Percentiles rank a stretch among this genome's conserved stretches.
These are phyloP conservation scores for Vaccinium myrtillus DNA, from an alignment of 148 eudicot genomes.

Conservation along the genomic window DNA sequence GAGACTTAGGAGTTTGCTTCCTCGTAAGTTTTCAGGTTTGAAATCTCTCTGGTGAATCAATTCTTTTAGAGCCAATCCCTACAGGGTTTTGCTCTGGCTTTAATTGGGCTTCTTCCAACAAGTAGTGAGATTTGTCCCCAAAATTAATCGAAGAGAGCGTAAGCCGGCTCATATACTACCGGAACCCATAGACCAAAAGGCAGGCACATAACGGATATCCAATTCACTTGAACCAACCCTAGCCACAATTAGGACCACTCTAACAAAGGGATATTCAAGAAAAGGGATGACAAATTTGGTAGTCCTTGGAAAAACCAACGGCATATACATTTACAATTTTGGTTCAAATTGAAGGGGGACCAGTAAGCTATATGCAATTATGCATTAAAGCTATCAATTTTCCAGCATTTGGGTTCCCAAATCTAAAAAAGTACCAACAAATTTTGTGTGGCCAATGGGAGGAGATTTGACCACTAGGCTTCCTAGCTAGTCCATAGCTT, in stretches of 20 bases:
- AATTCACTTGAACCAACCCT: neutral
- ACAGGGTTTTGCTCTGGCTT: too few relatives aligned
- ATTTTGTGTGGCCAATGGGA: constrained; percentile 6
- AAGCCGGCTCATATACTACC: too few relatives aligned
- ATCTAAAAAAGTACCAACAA: neutral
- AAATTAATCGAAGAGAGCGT: too few relatives aligned
- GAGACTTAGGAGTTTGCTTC: too few relatives aligned
- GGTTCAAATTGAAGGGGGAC: neutral
- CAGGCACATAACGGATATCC: neutral
- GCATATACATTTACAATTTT: neutral
- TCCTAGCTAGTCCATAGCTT: neutral
- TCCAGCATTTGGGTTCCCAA: neutral
- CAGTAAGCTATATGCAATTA: neutral
- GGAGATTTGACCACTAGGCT: neutral
- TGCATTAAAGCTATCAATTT: neutral
- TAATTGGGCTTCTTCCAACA: too few relatives aligned
- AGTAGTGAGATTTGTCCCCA: too few relatives aligned
- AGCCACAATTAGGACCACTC: neutral
- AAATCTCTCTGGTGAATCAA: too few relatives aligned
- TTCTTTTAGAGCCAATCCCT: too few relatives aligned
- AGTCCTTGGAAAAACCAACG: neutral
- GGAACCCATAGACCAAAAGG: neutral
- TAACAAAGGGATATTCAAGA: neutral
- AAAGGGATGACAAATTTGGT: neutral
- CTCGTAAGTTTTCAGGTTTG: too few relatives aligned